phyloP scores from a whole-genome alignment of 345 rosid genomes.

The Erodium maritimum region DNA sequence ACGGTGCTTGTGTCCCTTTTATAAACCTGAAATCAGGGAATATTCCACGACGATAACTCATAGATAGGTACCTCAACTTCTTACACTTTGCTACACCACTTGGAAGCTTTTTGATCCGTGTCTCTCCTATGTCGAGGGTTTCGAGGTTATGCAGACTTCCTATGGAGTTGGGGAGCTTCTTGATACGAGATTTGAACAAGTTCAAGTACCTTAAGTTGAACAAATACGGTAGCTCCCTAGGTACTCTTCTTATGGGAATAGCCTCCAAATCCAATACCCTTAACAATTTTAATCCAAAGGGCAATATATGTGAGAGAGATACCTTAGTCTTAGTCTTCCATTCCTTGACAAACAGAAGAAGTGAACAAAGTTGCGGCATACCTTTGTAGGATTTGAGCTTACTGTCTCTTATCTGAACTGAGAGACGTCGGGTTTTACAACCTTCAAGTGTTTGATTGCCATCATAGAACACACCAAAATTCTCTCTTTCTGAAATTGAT shows the following conservation, averaged over 20 bases:
- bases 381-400: not conserved
- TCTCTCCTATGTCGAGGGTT: conserved; percentile 11
- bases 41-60: conserved; percentile 1
- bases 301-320: not conserved
- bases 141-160: conserved; percentile 20
- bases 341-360: conserved; percentile 6
- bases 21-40: conserved; percentile 9
- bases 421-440: not conserved
- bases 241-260: conserved; percentile 15
- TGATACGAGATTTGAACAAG: conserved; percentile 18
- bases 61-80: conserved; percentile 17
- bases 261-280: conserved; percentile 25
- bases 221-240: conserved; percentile 12
- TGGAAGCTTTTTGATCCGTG: conserved; percentile 23
- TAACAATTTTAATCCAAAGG: no score
- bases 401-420: not conserved
- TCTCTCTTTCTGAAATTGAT: no score
- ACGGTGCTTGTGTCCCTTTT: conserved; percentile 11
- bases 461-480: conserved; percentile 3
- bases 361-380: not conserved
- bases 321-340: not conserved
- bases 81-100: conserved; percentile 13
- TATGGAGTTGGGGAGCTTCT: conserved; percentile 21
- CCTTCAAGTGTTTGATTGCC: not conserved
- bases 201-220: conserved; percentile 32